Base-by-base conservation (phyloP, 2,329 filamentous ascomycete genomes). In the Pezicula radicicola region DNA sequence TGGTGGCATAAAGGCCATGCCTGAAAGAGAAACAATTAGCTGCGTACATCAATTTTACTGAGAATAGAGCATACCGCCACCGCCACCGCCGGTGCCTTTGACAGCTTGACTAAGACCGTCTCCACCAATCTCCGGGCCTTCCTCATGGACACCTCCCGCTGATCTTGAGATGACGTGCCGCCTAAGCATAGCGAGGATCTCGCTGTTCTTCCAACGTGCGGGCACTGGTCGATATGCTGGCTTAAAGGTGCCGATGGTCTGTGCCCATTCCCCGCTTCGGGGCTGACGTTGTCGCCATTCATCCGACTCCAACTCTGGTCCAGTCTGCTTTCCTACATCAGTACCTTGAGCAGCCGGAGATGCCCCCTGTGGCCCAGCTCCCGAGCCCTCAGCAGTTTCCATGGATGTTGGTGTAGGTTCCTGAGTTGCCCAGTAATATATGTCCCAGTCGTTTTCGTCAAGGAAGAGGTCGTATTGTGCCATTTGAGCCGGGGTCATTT, bases 391-490 rank as follows among this genome's bases (percentile, higher is more conserved):
- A 5, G 79, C 77, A 44, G 76, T 76, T 52, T 82, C 76, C 49
- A 76, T 70, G 33, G 83, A 79, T n/a, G 80, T 80, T 1, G 77
- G 74, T 4, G 80, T 73, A 12, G 86, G 78, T 62, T 91, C 85
- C 72, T 99, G 94, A 15, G 94, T 99, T 3, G 89, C 91, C 94
- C 94, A 99, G 79, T 99, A 99, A 79, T 99, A 99, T 56, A 99
- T 97, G 70, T 99, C 94, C 94, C 94, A 99, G 75, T 99, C 94
- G 72, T 99, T 99, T 75, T 99, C 94, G 72, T 99, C 94, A 51
- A 99, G 84, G 76, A 99, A 95, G 27, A 80, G 76, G 70, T 97
- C 93, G 75, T 94, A 97, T 71, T 96, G 83, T 62, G 81, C 72
- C 62, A 97, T 84, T 67, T 95, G 88, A 47, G 77, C 71, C 6